Percentiles rank a stretch among this genome's conserved stretches.
These are phyloP conservation scores for Claviceps maximensis DNA, from an alignment of 2,329 filamentous ascomycete genomes.

Conservation along the genomic window DNA sequence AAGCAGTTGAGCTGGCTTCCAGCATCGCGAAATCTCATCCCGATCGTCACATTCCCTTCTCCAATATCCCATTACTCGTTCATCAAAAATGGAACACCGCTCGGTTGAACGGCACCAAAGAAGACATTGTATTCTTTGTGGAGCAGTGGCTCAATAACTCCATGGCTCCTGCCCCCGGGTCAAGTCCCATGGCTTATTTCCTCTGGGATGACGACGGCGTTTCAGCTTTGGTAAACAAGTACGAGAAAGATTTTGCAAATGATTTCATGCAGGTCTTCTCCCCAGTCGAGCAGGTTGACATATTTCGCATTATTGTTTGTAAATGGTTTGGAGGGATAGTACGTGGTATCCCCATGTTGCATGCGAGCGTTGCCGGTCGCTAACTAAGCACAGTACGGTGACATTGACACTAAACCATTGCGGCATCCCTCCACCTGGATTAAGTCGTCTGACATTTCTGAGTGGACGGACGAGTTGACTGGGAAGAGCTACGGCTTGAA, in stretches of 20 bases:
- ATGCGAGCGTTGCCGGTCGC: neutral
- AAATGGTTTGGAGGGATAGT: constrained; percentile 5
- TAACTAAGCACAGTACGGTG: constrained; percentile 1
- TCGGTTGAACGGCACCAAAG: constrained; percentile 1
- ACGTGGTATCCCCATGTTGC: neutral
- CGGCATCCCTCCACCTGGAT: constrained; percentile 4
- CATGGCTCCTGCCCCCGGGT: neutral
- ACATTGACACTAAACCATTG: constrained; percentile 3
- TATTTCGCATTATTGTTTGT: constrained; percentile 3
- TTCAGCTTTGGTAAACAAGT: constrained; percentile 1
- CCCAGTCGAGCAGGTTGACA: constrained; percentile 3
- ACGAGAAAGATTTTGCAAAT: neutral
- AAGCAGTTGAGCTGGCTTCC: constrained; percentile 2
- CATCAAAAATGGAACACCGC: constrained; percentile 5
- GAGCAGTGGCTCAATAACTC: neutral
- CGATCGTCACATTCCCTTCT: constrained; percentile 1
- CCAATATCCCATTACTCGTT: neutral
- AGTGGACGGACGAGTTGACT: constrained; percentile 2
- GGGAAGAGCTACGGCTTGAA: constrained; percentile 1
- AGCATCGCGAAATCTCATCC: neutral
- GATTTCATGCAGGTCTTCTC: constrained; percentile 1
- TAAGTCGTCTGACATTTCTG: neutral
- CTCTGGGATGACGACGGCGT: constrained; percentile 4
- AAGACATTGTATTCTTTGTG: neutral
- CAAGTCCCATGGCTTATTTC: constrained; percentile 2